Evolutionary conservation across 805 yeast species (phyloP).

Genomic region (Metschnikowia reukaufii): DNA sequence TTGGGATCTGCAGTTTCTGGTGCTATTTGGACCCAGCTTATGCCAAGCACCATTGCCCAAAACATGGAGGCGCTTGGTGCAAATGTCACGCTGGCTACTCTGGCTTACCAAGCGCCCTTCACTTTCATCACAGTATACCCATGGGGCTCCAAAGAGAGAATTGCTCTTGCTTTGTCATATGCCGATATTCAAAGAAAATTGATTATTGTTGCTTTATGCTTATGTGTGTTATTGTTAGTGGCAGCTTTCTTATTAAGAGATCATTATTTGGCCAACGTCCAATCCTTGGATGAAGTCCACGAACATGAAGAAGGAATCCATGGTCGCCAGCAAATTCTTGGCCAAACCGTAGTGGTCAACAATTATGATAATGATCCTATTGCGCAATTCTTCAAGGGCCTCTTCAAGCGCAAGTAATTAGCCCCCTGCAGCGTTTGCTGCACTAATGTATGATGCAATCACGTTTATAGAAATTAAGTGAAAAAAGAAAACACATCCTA

Average conservation of each 20-base stretch:
- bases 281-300: conserved; percentile 26
- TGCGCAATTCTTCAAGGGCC: conserved; percentile 14
- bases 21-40: conserved; percentile 65
- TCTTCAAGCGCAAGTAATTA: conserved; percentile 11
- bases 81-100: conserved; percentile 27
- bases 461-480: no score
- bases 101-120: conserved; percentile 50
- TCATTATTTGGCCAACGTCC: conserved; percentile 42
- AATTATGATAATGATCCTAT: conserved; percentile 21
- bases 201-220: conserved; percentile 53
- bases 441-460: not conserved
- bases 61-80: conserved; percentile 29
- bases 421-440: no score
- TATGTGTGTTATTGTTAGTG: conserved; percentile 53
- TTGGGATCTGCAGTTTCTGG: conserved; percentile 65
- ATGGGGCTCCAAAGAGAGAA: conserved; percentile 66
- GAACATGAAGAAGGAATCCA: conserved; percentile 19
- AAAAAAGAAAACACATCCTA: not conserved
- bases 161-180: conserved; percentile 57
- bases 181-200: conserved; percentile 58
- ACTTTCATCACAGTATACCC: conserved; percentile 46
- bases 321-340: conserved; percentile 14
- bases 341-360: conserved; percentile 20
- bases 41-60: conserved; percentile 45
- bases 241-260: conserved; percentile 54